Percentiles rank a stretch among this genome's conserved stretches.
Evolutionary conservation across 371 early-diverging fungal species (phyloP).

Genomic region (Nosema muscidifuracis): DNA sequence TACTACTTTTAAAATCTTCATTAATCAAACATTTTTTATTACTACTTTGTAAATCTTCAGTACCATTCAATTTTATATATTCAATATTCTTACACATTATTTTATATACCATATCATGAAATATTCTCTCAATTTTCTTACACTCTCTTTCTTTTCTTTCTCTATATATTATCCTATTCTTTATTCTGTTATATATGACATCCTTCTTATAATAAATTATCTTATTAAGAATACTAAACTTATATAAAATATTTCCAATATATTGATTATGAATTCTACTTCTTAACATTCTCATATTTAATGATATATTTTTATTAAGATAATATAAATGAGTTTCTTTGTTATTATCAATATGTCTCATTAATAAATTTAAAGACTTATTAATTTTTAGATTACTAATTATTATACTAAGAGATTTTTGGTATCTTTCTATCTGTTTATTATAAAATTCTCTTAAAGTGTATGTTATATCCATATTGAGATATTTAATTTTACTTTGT

Average conservation of each 20-base stretch:
- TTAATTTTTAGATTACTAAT: neutral
- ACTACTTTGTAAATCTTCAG: too few species aligned
- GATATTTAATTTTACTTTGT: neutral
- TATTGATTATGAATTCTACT: neutral
- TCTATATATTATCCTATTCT: neutral
- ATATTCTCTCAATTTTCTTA: neutral
- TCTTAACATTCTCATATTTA: too few species aligned
- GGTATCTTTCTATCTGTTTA: neutral
- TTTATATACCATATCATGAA: neutral
- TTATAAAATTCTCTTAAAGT: neutral
- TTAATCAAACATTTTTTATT: too few species aligned
- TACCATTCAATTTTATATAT: too few species aligned
- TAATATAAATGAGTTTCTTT: too few species aligned
- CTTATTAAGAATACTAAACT: neutral
- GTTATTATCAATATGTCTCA: too few species aligned
- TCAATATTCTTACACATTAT: neutral
- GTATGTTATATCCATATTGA: neutral
- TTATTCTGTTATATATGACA: neutral
- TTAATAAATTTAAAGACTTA: too few species aligned
- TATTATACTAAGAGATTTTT: neutral
- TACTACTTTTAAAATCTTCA: too few species aligned
- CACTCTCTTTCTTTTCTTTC: neutral
- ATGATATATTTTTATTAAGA: too few species aligned
- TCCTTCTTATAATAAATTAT: neutral
- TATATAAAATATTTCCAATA: neutral